These are phyloP conservation scores for Zelonia costaricensis DNA, from an alignment of 208 protist genomes.

Conservation along the genomic window DNA sequence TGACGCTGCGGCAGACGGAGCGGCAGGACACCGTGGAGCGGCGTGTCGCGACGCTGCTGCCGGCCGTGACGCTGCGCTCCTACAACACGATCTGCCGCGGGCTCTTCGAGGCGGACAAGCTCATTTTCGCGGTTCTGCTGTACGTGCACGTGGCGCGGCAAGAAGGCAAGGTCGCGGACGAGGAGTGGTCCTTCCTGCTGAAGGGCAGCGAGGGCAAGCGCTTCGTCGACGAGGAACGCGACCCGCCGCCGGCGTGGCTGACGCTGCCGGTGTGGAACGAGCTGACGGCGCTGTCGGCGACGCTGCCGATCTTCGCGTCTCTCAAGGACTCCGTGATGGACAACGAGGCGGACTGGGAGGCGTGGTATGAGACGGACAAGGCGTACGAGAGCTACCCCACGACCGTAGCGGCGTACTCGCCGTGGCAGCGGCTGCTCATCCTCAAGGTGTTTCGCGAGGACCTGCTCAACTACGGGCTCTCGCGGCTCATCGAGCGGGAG, in stretches of 20 bases:
- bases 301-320: conserved; percentile 81
- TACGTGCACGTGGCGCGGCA: conserved; percentile 86
- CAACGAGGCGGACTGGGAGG: conserved; percentile 75
- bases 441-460: conserved; percentile 91
- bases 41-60: conserved; percentile 80
- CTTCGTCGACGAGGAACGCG: conserved; percentile 69
- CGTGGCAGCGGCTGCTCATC: conserved; percentile 89
- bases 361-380: conserved; percentile 86
- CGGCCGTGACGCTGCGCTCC: conserved; percentile 84
- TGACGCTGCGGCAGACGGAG: conserved; percentile 91
- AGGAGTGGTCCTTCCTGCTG: conserved; percentile 91
- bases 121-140: conserved; percentile 96
- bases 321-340: conserved; percentile 90
- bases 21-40: conserved; percentile 71
- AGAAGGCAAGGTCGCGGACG: conserved; percentile 56
- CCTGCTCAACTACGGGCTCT: conserved; percentile 89
- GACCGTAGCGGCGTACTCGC: conserved; percentile 29
- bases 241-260: conserved; percentile 91
- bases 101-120: conserved; percentile 96
- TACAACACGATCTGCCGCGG: conserved; percentile 95
- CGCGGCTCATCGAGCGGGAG: conserved; percentile 68
- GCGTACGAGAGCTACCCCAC: conserved; percentile 81
- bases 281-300: conserved; percentile 77
- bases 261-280: conserved; percentile 91
- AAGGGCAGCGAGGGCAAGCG: conserved; percentile 82